phyloP scores from a whole-genome alignment of 139 green algal genomes.

The Astrephomene gubernaculifera region DNA sequence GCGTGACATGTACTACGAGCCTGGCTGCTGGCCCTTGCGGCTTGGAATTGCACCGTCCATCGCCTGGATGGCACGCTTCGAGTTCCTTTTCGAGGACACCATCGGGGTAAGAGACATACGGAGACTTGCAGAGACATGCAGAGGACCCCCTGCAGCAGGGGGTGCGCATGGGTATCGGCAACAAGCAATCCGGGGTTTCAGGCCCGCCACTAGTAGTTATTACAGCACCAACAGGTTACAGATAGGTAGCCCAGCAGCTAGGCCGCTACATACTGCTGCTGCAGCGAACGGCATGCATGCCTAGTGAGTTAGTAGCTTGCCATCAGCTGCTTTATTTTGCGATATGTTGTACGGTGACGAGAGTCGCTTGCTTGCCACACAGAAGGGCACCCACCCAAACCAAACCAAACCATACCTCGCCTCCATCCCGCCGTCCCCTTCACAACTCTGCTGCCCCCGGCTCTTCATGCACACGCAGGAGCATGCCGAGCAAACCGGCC shows the following conservation, averaged over 20 bases:
- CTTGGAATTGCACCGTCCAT: slow-evolving; percentile 9
- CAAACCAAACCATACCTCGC: too few species aligned
- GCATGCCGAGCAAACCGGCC: background rate
- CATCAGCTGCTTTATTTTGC: background rate
- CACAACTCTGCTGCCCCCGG: background rate
- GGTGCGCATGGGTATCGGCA: too few species aligned
- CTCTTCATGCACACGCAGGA: background rate
- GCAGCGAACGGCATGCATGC: too few species aligned
- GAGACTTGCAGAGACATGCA: background rate
- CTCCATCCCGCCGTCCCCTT: too few species aligned
- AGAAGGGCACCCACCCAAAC: too few species aligned
- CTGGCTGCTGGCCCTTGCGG: slow-evolving; percentile 31
- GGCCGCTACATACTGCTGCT: too few species aligned
- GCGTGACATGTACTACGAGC: background rate
- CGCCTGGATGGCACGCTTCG: slow-evolving; percentile 23
- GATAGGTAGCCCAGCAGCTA: too few species aligned
- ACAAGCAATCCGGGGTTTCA: background rate
- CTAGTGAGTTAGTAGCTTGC: background rate
- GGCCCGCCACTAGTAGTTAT: too few species aligned
- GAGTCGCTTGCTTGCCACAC: too few species aligned
- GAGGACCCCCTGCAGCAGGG: background rate
- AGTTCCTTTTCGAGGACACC: slow-evolving; percentile 40
- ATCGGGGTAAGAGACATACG: background rate
- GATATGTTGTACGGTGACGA: background rate
- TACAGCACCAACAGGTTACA: background rate